Conservation (phyloP, 768 basidiomycete genomes). For the Podaxis sp. region DNA sequence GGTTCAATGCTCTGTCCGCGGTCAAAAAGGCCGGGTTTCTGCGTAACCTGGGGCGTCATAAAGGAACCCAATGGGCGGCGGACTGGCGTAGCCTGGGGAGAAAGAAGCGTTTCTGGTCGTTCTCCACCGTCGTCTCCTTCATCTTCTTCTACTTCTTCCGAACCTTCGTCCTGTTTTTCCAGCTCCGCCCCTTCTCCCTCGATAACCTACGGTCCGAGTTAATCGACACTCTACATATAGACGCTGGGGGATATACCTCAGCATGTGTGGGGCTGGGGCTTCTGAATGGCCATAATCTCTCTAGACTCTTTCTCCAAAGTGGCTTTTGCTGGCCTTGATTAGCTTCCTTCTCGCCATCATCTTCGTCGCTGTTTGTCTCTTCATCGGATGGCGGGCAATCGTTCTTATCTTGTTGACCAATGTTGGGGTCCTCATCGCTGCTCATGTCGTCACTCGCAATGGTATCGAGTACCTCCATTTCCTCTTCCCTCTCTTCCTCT, state of each 20-base stretch:
- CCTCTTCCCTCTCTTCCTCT: constrained; percentile 43
- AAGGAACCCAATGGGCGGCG: constrained; percentile 35
- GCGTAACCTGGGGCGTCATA: constrained; percentile 53
- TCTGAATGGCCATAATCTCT: constrained; percentile 38
- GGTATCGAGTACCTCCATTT: constrained; percentile 42
- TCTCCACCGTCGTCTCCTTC: constrained; percentile 18
- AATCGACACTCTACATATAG: background rate
- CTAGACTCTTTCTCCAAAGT: constrained; percentile 40
- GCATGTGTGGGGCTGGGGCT: constrained; percentile 15
- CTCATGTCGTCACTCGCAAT: constrained; percentile 31
- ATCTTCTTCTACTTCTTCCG: constrained; percentile 18
- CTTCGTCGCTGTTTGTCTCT: constrained; percentile 17
- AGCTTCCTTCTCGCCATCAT: constrained; percentile 24
- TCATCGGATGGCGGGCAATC: constrained; percentile 16
- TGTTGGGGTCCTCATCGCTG: constrained; percentile 16
- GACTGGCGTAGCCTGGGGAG: constrained; percentile 24
- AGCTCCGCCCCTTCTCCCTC: constrained; percentile 11
- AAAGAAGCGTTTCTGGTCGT: constrained; percentile 15
- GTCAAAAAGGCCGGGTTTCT: constrained; percentile 8
- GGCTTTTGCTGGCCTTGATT: constrained; percentile 24
- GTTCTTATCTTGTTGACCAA: constrained; percentile 21
- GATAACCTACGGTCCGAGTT: constrained; percentile 6
- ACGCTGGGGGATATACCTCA: constrained; percentile 16
- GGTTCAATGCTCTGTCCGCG: constrained; percentile 14
- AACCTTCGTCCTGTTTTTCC: constrained; percentile 10